A percentile compares a stretch with the other conserved stretches of the same genome.
Evolutionary conservation across 164 flowering plant species (phyloP).

Genomic region (Vitis labrusca): DNA sequence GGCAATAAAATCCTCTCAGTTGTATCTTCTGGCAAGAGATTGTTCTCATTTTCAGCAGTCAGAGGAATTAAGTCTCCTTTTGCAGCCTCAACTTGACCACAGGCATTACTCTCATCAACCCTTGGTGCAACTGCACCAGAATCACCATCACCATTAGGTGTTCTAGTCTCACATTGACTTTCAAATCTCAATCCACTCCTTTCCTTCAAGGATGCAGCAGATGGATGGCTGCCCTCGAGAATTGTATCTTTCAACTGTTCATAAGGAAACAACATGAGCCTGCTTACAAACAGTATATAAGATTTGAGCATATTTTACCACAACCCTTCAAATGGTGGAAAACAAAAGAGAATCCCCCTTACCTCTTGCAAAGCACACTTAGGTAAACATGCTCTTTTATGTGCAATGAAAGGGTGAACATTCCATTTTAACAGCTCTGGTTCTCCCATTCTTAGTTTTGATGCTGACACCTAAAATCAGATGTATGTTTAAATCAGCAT

Average conservation of each 20-base stretch:
- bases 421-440: conserved; percentile 37
- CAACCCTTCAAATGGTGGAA: background rate
- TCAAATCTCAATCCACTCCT: conserved; percentile 29
- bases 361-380: conserved; percentile 53
- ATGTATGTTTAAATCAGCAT: background rate
- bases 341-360: background rate
- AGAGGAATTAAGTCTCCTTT: conserved; percentile 6
- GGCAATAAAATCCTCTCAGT: conserved; percentile 11
- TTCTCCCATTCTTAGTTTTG: conserved; percentile 20
- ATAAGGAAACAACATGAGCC: conserved; percentile 5
- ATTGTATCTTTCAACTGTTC: conserved; percentile 57
- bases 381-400: conserved; percentile 53
- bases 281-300: conserved; percentile 3
- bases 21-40: conserved; percentile 2
- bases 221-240: conserved; percentile 35
- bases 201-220: conserved; percentile 33
- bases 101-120: conserved; percentile 4
- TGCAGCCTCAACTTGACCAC: conserved; percentile 7
- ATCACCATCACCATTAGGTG: conserved; percentile 11
- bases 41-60: conserved; percentile 12
- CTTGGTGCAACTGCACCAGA: background rate
- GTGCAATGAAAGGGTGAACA: conserved; percentile 39
- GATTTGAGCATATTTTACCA: background rate
- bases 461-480: conserved; percentile 24
- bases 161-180: conserved; percentile 8